These are phyloP conservation scores for Theobroma cacao DNA, from an alignment of 345 rosid genomes.

Conservation along the genomic window DNA sequence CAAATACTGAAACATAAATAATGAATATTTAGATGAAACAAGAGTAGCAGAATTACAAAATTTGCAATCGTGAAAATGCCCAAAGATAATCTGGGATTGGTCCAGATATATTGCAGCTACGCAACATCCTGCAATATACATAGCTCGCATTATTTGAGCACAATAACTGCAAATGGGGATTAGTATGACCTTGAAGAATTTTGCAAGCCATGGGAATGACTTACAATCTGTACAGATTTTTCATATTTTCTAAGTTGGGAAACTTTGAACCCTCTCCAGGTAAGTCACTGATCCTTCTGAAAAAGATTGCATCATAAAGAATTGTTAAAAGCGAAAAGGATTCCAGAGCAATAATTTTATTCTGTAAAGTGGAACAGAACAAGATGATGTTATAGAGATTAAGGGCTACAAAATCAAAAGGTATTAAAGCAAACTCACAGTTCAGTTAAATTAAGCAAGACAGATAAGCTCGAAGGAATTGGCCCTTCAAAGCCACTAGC, in stretches of 20 bases:
- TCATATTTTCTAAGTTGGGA: conserved; percentile 31
- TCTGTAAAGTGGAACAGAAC: neutral
- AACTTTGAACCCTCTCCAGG: conserved; percentile 38
- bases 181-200: neutral
- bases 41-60: conserved; percentile 17
- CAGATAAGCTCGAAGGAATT: conserved; percentile 40
- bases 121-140: conserved; percentile 32
- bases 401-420: neutral
- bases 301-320: neutral
- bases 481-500: conserved; percentile 59
- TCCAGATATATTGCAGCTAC: conserved; percentile 43
- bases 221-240: conserved; percentile 33
- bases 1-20: neutral
- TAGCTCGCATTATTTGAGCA: neutral
- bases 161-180: neutral
- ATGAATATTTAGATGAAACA: neutral
- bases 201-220: conserved; percentile 5
- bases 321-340: neutral
- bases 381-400: neutral
- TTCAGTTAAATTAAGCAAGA: conserved; percentile 22
- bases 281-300: conserved; percentile 54
- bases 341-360: neutral
- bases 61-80: conserved; percentile 8
- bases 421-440: conserved; percentile 35
- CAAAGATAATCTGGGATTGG: conserved; percentile 23